Base-by-base conservation (phyloP, 2,329 filamentous ascomycete species). In the Alternaria gaisen region DNA sequence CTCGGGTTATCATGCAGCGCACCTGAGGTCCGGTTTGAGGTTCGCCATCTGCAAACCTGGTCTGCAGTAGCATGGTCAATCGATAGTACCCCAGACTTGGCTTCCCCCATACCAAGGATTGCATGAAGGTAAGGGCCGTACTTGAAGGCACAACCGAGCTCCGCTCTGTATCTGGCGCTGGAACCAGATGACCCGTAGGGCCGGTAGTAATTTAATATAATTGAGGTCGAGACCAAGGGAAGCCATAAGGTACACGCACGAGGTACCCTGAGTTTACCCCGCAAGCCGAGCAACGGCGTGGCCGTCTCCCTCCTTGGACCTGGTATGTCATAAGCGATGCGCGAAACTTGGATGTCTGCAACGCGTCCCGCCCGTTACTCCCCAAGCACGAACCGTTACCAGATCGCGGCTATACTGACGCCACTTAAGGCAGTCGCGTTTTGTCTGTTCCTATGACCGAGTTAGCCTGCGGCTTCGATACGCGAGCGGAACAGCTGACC, bases 401-500 rank as follows among this genome's bases (percentile, higher is more conserved):
- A 36, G 7, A 50, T n/a, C 28, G 12, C 24, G 41, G 51, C 51
- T 53, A 59, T 60, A 56, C 16, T 26, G 16, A 38, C n/a, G 36
- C 30, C n/a, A 41, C 10, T n/a, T 43, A 43, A 43, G 40, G 26
- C 26, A 28, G 5, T 42, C 12, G 6, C 24, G 43, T n/a, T 24
- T 18, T 11, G 22, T 38, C 36, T 38, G 50, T 26, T 14, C 46
- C 30, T 18, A 18, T 40, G 18, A 14, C 16, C 40, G 32, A 47
- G 38, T 34, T 18, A 34, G 42, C 20, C 59, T 34, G 30, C 28
- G 32, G 26, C 22, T 41, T 42, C 41, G 52, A 53, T 55, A 53
- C 52, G 52, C 41, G 52, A 56, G 52, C 40, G 30, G 52, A 59
- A 58, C 10, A 46, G 60, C 44, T 48, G 41, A 56, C 56, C 48